Conservation (phyloP, 257 asterid genomes). For the Solanum pimpinellifolium region DNA sequence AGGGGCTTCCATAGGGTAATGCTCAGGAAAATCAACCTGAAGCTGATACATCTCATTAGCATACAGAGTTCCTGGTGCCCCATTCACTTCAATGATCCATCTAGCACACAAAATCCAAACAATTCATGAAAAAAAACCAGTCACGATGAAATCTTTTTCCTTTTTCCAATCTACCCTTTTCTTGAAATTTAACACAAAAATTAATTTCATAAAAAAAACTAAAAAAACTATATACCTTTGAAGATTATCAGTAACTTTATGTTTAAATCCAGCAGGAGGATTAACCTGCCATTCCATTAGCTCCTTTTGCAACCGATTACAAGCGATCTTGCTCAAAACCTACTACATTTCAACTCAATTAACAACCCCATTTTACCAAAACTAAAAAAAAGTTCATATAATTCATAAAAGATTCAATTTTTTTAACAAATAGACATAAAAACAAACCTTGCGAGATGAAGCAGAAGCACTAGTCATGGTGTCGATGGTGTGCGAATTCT, state of each 20-base stretch:
- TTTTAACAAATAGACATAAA: background rate
- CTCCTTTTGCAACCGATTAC: slow-evolving; percentile 94
- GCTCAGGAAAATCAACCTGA: slow-evolving; percentile 46
- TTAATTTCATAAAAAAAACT: background rate
- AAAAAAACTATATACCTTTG: slow-evolving; percentile 35
- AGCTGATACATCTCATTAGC: slow-evolving; percentile 35
- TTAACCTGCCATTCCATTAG: slow-evolving; percentile 95
- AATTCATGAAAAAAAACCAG: background rate
- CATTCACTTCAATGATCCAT: slow-evolving; percentile 42
- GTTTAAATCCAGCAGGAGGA: slow-evolving; percentile 85
- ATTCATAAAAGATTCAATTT: background rate
- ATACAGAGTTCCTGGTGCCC: slow-evolving; percentile 37
- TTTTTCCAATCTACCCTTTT: background rate
- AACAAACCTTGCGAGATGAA: slow-evolving; percentile 16
- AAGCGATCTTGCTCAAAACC: slow-evolving; percentile 94
- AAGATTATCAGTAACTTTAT: slow-evolving; percentile 80
- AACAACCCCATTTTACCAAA: background rate
- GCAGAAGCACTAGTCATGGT: slow-evolving; percentile 14
- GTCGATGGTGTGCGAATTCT: background rate
- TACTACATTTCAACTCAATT: slow-evolving; percentile 7
- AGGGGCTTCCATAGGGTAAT: slow-evolving; percentile 49
- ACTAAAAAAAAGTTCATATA: background rate
- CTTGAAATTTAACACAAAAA: background rate
- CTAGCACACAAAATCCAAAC: background rate
- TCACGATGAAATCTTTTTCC: background rate